Evolutionary conservation across 306 rosid species (phyloP), one percentile per base, ranked within the genome.

Genomic region (Dryas drummondii): DNA sequence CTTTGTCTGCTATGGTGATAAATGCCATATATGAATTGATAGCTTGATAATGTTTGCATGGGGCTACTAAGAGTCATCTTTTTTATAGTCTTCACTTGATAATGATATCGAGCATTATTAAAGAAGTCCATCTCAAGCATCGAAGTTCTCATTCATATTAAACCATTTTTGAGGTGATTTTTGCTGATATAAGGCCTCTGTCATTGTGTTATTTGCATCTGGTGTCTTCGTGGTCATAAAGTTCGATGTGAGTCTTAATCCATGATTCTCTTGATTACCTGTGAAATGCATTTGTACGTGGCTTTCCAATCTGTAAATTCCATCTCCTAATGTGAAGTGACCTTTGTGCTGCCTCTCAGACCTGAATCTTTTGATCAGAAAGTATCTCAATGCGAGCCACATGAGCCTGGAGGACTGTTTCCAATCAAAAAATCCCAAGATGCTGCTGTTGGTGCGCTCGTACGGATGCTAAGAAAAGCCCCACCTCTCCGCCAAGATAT

Each of bases 391-490:
- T 46, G 77, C 41, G 90, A 88, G 78, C 78, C 73, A 50, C 76
- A 82, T 72, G 92, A 84, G 74, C 76, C 84, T 22, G 93, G 93
- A 52, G 93, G 91, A 76, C 76, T 77, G 56, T 83, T 84, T 77
- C 90, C 91, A 5, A 64, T 78, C 17, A 86, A 84, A 54, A 91
- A 86, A 79, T 91, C 98, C 22, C 92, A 87, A 47, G 88, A 88
- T 32, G 96, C 98, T 63, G 93, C 93, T 70, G 91, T 94, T 61
- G 98, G 97, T 56, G 90, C 45, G 0, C 91, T 94, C 62, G 97
- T 91, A n/a, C 70, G 22, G 7, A 85, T 91, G 96, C 77, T 94
- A 53, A 86, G 76, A 54, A 91, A 90, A 66, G 97, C 98, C 19
- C 89, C 85, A 65, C 97, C 98, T 68, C 94, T 94, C 57, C 83